phyloP scores from a whole-genome alignment of 1,284 basidiomycete genomes.

The Ceraceosorus guamensis region DNA sequence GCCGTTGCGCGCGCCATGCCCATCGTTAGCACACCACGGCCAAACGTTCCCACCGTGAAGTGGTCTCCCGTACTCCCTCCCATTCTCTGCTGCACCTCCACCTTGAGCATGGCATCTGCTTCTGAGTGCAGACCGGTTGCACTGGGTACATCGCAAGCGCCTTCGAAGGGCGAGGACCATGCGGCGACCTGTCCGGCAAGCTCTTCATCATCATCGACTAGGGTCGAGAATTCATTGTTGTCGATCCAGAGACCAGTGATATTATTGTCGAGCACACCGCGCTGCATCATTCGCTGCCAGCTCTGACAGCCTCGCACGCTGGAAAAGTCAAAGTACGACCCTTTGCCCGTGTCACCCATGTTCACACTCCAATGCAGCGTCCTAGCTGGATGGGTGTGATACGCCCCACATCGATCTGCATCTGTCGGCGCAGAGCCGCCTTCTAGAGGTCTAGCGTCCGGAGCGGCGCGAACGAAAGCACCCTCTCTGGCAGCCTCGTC shows the following conservation, averaged over 20 bases:
- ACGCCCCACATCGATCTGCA: conserved; percentile 4
- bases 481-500: conserved; percentile 1
- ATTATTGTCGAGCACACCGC: conserved; percentile 12
- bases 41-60: conserved; percentile 11
- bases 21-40: conserved; percentile 17
- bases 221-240: conserved; percentile 25
- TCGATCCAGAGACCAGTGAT: conserved; percentile 26
- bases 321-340: conserved; percentile 16
- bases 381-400: conserved; percentile 2
- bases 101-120: background rate
- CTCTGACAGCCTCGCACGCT: background rate
- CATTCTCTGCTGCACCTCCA: background rate
- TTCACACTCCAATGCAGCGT: conserved; percentile 10
- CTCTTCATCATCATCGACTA: conserved; percentile 19
- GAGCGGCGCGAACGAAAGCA: conserved; percentile 14
- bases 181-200: conserved; percentile 12
- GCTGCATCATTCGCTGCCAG: conserved; percentile 13
- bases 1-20: conserved; percentile 21
- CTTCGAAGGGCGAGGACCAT: conserved; percentile 5
- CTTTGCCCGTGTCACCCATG: conserved; percentile 14
- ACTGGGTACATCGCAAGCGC: background rate
- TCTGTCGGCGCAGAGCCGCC: conserved; percentile 2
- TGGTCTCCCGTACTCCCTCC: conserved; percentile 6
- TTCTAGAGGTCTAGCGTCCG: conserved; percentile 8
- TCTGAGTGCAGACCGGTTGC: background rate